These are phyloP conservation scores for Hypoxylon lienhwacheense DNA, from an alignment of 495 filamentous ascomycete species.

Conservation along the genomic window DNA sequence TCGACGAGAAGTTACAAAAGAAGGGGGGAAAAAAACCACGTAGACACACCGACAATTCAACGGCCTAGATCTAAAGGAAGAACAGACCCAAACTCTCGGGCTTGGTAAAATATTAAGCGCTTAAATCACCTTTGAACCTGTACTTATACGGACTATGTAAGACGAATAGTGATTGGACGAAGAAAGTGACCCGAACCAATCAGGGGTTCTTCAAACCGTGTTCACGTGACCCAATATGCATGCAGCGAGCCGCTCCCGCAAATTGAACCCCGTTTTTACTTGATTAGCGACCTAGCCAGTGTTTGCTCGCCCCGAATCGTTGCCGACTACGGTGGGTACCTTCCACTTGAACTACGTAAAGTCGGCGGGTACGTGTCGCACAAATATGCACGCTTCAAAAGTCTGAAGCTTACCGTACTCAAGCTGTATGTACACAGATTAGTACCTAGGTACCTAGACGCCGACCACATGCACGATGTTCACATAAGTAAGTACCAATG, in stretches of 20 bases:
- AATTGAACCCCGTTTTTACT: slow-evolving; percentile 36
- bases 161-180: slow-evolving; percentile 16
- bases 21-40: too few relatives aligned
- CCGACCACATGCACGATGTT: too few relatives aligned
- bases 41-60: slow-evolving; percentile 34
- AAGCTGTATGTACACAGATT: too few relatives aligned
- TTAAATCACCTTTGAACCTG: neutral
- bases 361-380: neutral
- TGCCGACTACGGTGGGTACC: slow-evolving; percentile 14
- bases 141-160: neutral
- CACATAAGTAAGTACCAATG: too few relatives aligned
- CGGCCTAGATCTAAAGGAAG: slow-evolving; percentile 8
- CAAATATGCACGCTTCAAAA: too few relatives aligned
- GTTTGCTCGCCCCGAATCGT: slow-evolving; percentile 25
- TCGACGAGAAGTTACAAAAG: too few relatives aligned
- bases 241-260: slow-evolving; percentile 44
- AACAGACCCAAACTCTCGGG: slow-evolving; percentile 31
- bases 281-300: slow-evolving; percentile 24
- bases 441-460: too few relatives aligned
- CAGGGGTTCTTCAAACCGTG: slow-evolving; percentile 11
- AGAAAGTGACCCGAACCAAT: slow-evolving; percentile 21
- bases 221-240: slow-evolving; percentile 42
- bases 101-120: slow-evolving; percentile 13
- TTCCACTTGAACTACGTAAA: too few relatives aligned
- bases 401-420: too few relatives aligned